These are phyloP conservation scores for Mortierella sp. DNA, from an alignment of 371 early-diverging fungal species.

Conservation along the genomic window DNA sequence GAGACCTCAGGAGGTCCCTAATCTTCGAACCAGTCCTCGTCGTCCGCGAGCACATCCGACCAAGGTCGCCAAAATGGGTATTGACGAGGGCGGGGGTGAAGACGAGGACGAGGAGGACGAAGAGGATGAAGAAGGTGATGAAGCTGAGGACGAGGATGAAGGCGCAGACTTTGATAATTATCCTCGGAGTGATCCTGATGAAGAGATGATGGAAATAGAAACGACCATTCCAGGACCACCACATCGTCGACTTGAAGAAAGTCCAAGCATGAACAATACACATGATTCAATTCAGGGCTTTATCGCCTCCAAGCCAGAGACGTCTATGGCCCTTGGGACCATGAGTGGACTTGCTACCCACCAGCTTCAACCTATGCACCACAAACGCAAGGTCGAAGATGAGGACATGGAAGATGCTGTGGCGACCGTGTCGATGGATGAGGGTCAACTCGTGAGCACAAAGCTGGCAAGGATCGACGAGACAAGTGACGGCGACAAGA, in stretches of 20 bases:
- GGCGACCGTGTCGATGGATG: conserved; percentile 35
- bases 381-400: conserved; percentile 48
- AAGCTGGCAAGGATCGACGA: conserved; percentile 50
- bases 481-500: conserved; percentile 24
- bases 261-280: background rate
- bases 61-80: conserved; percentile 51
- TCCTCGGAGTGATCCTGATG: conserved; percentile 24
- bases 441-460: conserved; percentile 50
- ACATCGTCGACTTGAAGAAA: conserved; percentile 20
- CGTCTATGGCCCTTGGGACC: conserved; percentile 1
- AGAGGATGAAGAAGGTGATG: conserved; percentile 39
- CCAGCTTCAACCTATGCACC: conserved; percentile 11
- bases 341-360: background rate
- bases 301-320: conserved; percentile 49
- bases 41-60: conserved; percentile 44
- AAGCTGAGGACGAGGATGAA: conserved; percentile 43
- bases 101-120: conserved; percentile 43
- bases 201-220: conserved; percentile 42
- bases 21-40: conserved; percentile 33
- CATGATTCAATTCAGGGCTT: conserved; percentile 27
- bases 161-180: conserved; percentile 29
- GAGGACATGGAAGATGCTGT: conserved; percentile 50
- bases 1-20: conserved; percentile 37
- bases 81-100: conserved; percentile 23
- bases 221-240: conserved; percentile 5